Evolutionary conservation across 768 basidiomycete species (phyloP), one percentile per base, ranked within the genome.

Genomic region (Leccinellum rugosiceps): DNA sequence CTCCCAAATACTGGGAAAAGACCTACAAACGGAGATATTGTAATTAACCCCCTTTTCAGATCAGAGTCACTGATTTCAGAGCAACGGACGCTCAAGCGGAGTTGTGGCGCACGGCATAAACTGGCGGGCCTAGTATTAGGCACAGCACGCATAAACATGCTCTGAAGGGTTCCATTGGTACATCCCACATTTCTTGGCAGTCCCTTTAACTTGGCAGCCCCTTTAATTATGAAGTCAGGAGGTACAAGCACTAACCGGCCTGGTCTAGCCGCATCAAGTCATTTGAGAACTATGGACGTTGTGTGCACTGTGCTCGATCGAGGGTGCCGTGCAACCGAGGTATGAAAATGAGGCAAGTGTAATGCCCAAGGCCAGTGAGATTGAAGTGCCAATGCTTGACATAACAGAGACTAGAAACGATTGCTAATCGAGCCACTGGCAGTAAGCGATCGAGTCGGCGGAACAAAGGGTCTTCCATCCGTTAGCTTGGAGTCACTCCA

Each of bases 361-460:
- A 15, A 31, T 44, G 9, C 25, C 30, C 49, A 31, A 30, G 14
- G 28, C 19, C 34, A 53, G 21, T n/a, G 19, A 26, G 48, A 25
- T 32, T 21, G 19, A 41, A n/a, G n/a, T 43, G 4, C 28, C 17
- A 50, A 10, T 56, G 8, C 30, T 51, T 25, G n/a, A 19, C 30
- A 19, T 31, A 51, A 23, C 19, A n/a, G 4, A 38, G 35, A 38
- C n/a, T 21, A 23, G 46, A 44, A n/a, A 9, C 15, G 38, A 28
- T 31, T 25, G 47, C 47, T 50, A 50, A 35, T 32, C 7, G 25
- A 28, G 32, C 13, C 41, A 45, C 52, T 25, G 50, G 57, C 25
- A 30, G 64, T 50, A 58, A 58, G 38, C 10, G 56, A 56, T 66
- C 61, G 53, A 30, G 21, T 31, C 13, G 19, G 13, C 34, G 32